Percentiles rank a stretch among this genome's conserved stretches.
Evolutionary conservation across 208 protist genomes (phyloP).

Genomic region (Trypanosoma melophagium): DNA sequence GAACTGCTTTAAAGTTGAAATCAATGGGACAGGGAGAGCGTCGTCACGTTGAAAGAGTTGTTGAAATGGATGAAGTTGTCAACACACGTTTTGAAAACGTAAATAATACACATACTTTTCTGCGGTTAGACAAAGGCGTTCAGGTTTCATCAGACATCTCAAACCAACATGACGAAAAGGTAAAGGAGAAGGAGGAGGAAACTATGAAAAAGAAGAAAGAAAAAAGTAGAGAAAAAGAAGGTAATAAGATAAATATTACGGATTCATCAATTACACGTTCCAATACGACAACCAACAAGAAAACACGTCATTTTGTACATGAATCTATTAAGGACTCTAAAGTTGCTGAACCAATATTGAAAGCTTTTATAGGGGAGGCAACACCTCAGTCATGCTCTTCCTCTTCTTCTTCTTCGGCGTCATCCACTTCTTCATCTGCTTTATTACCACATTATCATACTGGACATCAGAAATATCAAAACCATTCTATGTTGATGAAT

Average conservation of each 20-base stretch:
- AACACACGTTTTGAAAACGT: neutral
- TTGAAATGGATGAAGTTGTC: neutral
- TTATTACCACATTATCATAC: too few species aligned
- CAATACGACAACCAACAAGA: too few species aligned
- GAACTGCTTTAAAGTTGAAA: neutral
- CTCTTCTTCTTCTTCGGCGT: too few species aligned
- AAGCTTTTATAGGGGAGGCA: neutral
- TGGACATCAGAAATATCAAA: too few species aligned
- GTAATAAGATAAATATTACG: too few species aligned
- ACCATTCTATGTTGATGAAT: too few species aligned
- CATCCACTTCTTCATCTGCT: too few species aligned
- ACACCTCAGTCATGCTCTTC: neutral
- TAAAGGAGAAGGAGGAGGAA: neutral
- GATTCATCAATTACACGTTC: too few species aligned
- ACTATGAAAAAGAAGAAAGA: too few species aligned
- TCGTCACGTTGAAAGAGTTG: neutral
- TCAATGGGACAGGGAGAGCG: neutral
- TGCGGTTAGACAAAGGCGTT: neutral
- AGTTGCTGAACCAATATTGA: neutral
- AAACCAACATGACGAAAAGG: neutral
- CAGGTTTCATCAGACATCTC: constrained; percentile 6
- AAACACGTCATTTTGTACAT: too few species aligned
- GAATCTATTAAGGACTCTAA: neutral
- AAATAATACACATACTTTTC: neutral
- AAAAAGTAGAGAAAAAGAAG: too few species aligned